Percentiles rank a stretch among this genome's conserved stretches.
Evolutionary conservation across 1,284 basidiomycete genomes (phyloP).

Genomic region (Boletus calvinii): DNA sequence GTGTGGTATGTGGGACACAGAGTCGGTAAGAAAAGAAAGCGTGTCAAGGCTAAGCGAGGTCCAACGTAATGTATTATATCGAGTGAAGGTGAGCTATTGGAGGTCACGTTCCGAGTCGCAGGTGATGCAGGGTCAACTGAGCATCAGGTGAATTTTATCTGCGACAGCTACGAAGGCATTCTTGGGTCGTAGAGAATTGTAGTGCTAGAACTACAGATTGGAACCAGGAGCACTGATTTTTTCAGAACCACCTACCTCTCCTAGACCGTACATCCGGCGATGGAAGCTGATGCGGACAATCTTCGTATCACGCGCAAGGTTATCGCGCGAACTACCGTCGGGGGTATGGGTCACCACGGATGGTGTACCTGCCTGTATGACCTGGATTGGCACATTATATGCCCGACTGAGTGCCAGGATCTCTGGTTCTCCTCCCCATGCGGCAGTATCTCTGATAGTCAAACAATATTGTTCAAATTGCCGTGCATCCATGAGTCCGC

Average conservation of each 20-base stretch:
- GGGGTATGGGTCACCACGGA: slow-evolving; percentile 82
- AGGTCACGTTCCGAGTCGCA: not conserved
- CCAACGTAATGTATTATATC: not conserved
- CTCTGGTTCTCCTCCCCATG: slow-evolving; percentile 98
- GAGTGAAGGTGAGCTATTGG: not conserved
- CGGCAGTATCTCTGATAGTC: slow-evolving; percentile 77
- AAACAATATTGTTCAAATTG: slow-evolving; percentile 81
- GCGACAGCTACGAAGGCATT: slow-evolving; percentile 40
- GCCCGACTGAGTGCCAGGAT: slow-evolving; percentile 86
- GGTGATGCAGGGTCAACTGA: slow-evolving; percentile 29
- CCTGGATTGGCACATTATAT: slow-evolving; percentile 88
- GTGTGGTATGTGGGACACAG: slow-evolving; percentile 16
- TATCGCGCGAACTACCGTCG: slow-evolving; percentile 33
- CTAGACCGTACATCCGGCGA: slow-evolving; percentile 87
- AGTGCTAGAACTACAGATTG: slow-evolving; percentile 57
- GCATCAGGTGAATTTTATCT: slow-evolving; percentile 41
- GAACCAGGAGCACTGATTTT: not conserved
- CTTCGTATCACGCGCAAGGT: slow-evolving; percentile 41
- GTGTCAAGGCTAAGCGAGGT: not conserved
- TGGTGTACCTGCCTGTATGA: slow-evolving; percentile 84
- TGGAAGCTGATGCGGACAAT: slow-evolving; percentile 86
- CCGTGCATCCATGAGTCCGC: slow-evolving; percentile 69
- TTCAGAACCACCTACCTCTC: slow-evolving; percentile 65
- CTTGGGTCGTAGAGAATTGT: slow-evolving; percentile 78
- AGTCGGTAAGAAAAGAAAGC: not conserved